Base-by-base conservation (phyloP, 148 eudicot species). In the Pouteria glomerata region DNA sequence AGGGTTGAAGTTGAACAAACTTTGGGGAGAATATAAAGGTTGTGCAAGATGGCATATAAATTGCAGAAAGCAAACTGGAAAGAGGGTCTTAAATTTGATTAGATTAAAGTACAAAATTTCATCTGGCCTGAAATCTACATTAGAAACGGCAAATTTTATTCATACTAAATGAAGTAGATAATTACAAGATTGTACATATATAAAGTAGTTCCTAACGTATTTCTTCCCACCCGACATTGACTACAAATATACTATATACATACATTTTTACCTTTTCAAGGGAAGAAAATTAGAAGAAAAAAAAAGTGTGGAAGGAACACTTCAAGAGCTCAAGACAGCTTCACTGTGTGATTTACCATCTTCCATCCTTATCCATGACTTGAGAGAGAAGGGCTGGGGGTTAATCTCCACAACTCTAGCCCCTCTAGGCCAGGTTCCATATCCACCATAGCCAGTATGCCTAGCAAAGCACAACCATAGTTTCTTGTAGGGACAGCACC, bases 361-460 rank as follows among this genome's bases (percentile, higher is more conserved):
- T 68, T 94, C 98, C 98, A 94, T 94, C 15, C 90, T 79, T 74
- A 94, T 89, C 97, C 97, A 91, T n/a, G 98, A 87, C 76, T 84
- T 89, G 67, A 91, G 82, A 45, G 96, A 83, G 81, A 89, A 87
- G 16, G 96, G 96, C 21, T 85, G 65, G 30, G 85, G 72, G 37
- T 79, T 79, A 37, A 94, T 84, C 80, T 89, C 96, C 48, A 94
- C 51, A 57, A 94, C 79, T 74, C 98, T 76, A 56, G 91, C 86
- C 50, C 98, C 98, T 82, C 88, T 82, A 39, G 88, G 59, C 98
- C 98, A 91, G 73, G 70, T 84, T 51, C 98, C 98, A 57, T 95
- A 95, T n/a, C 98, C 98, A 64, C 98, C 98, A 78, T 95, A 89
- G 10, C 98, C 98, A 12, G 96, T 86, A 71, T 95, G 98, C 48